A percentile compares a stretch with the other conserved stretches of the same genome.
Evolutionary conservation across 495 filamentous ascomycete genomes (phyloP).

Genomic region (Thermothielavioides terrestris): DNA sequence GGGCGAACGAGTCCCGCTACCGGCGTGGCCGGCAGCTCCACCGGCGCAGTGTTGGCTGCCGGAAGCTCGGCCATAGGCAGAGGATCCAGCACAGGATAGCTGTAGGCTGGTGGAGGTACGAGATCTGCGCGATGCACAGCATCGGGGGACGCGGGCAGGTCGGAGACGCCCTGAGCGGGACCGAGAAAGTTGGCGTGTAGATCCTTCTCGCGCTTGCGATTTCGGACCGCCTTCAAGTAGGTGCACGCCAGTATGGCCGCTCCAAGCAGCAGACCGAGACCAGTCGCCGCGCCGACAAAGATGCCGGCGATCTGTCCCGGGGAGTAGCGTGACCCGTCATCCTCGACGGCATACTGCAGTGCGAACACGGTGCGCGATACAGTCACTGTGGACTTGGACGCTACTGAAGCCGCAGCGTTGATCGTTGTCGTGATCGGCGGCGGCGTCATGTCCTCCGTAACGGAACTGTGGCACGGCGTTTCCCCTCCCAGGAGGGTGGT

Average conservation of each 20-base stretch:
- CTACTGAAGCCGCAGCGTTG: background rate
- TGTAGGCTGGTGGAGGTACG: no score
- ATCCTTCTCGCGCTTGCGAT: background rate
- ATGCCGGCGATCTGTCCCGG: conserved; percentile 14
- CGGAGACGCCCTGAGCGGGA: background rate
- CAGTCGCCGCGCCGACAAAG: conserved; percentile 1
- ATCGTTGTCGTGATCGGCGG: background rate
- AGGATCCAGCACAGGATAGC: no score
- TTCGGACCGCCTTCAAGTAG: background rate
- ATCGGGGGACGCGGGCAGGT: background rate
- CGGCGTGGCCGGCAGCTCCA: no score
- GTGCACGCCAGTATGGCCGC: background rate
- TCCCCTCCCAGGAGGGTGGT: conserved; percentile 13
- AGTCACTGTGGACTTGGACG: conserved; percentile 7
- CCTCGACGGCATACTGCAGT: background rate
- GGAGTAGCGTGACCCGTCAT: background rate
- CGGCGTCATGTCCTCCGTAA: background rate
- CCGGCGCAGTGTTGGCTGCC: no score
- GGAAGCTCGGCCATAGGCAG: no score
- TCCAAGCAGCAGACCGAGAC: background rate
- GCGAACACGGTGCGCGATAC: background rate
- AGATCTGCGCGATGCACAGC: background rate
- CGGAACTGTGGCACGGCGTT: conserved; percentile 17
- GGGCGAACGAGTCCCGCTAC: no score
- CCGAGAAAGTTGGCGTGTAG: conserved; percentile 6